These are phyloP conservation scores for Betula pendula DNA, from an alignment of 306 rosid genomes.

Conservation along the genomic window DNA sequence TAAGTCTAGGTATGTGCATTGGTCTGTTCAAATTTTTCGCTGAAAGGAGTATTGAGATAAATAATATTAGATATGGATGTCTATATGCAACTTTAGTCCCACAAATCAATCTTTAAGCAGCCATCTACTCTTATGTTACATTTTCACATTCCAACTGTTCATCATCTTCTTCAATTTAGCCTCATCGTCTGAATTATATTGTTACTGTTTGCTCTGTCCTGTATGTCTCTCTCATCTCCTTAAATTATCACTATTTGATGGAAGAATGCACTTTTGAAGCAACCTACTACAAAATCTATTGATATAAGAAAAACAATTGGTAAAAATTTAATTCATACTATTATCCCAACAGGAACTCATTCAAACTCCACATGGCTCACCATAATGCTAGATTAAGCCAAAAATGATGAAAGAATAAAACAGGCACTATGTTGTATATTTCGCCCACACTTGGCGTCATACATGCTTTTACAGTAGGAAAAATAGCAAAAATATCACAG, in stretches of 20 bases:
- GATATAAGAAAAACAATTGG: neutral
- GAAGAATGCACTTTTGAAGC: neutral
- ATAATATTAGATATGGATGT: neutral
- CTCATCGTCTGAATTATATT: neutral
- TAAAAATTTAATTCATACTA: neutral
- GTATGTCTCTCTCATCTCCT: neutral
- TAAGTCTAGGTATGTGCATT: neutral
- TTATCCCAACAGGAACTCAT: neutral
- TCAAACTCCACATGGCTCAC: neutral
- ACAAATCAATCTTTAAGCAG: neutral
- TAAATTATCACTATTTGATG: neutral
- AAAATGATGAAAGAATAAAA: no score
- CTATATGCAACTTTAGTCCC: neutral
- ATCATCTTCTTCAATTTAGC: neutral
- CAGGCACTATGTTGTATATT: no score
- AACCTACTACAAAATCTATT: neutral
- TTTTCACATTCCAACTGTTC: neutral
- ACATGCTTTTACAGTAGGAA: no score
- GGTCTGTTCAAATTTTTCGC: neutral
- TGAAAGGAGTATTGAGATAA: neutral
- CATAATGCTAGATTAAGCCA: no score
- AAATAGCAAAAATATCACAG: no score
- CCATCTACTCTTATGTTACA: neutral
- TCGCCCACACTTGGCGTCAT: no score
- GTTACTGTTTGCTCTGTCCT: neutral